Base-by-base conservation (phyloP, 768 basidiomycete genomes). In the Kwoniella newhampshirensis region DNA sequence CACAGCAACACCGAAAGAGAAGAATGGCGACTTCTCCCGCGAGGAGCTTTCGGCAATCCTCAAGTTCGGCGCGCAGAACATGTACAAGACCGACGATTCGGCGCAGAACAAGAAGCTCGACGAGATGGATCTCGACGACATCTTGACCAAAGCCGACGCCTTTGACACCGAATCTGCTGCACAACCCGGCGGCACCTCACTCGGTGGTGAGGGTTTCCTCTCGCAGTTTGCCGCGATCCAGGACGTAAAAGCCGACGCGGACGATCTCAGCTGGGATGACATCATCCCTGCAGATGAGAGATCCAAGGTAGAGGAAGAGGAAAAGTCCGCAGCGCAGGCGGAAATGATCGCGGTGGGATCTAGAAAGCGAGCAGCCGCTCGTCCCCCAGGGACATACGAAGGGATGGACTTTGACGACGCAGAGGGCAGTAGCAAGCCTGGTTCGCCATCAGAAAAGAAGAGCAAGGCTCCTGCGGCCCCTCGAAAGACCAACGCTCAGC, bases 61-160 rank as follows among this genome's bases (percentile, higher is more conserved):
- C 75, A 99, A 99, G 78, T 99, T 94, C 76, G 96, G 96, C 51
- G 96, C 96, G 9, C 91, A 96, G 78, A 97, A 89, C 80, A 94
- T 99, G 89, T 99, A 98, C 79, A 94, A 97, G 81, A 91, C 92
- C 77, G 94, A 98, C 77, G 93, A 96, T 76, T 82, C 81, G 54
- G 85, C 87, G 64, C 92, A 94, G 78, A 91, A 84, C 77, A 84
- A 92, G 79, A 97, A 98, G 79, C 85, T 99, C 36, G 94, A 94
- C 71, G 93, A 98, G 76, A 91, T 99, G 90, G 92, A 99, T 78
- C 85, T 99, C 21, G 96, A 98, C 77, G 96, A 98, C 67, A 92
- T 99, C 71, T 84, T 99, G 52, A 96, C 87, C 71, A 87, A 89
- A 53, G 96, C 96, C 23, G 96, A 99, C 78, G 90, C 88, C 68